Percentiles rank a stretch among this genome's conserved stretches.
These are phyloP conservation scores for Botrytis elliptica DNA, from an alignment of 2,329 filamentous ascomycete genomes.

Conservation along the genomic window DNA sequence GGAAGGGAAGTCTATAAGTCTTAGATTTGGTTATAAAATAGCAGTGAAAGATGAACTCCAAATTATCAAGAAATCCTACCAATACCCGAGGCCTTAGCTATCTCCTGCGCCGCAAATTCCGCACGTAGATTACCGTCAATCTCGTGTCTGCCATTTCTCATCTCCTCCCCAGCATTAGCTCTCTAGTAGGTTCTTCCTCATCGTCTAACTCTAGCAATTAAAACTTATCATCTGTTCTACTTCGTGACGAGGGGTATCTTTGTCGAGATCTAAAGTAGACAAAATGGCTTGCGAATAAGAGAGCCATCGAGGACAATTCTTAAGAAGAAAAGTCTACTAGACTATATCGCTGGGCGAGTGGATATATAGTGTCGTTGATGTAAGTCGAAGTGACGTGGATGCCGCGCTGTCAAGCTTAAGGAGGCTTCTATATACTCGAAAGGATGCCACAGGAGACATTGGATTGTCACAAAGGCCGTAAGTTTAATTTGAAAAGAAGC, in stretches of 20 bases:
- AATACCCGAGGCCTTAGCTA: rapidly evolving
- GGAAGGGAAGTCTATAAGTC: background rate
- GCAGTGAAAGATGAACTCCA: no score
- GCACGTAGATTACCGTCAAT: background rate
- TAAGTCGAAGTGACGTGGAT: background rate
- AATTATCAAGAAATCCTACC: background rate
- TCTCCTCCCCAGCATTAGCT: background rate
- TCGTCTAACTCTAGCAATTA: background rate
- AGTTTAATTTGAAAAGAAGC: background rate
- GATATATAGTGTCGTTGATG: background rate
- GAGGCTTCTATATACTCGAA: background rate
- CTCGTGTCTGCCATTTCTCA: background rate
- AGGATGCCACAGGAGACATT: background rate
- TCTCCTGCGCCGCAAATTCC: background rate
- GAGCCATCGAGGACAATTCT: background rate
- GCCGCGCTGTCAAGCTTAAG: no score
- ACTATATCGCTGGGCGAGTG: background rate
- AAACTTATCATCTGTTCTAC: background rate
- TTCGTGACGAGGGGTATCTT: background rate
- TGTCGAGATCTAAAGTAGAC: no score
- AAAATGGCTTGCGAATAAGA: no score
- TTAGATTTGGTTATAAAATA: background rate
- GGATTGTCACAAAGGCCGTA: no score
- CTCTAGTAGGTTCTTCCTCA: background rate
- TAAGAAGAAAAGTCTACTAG: background rate